phyloP scores from a whole-genome alignment of 768 basidiomycete species.

The Mycena latifolia region DNA sequence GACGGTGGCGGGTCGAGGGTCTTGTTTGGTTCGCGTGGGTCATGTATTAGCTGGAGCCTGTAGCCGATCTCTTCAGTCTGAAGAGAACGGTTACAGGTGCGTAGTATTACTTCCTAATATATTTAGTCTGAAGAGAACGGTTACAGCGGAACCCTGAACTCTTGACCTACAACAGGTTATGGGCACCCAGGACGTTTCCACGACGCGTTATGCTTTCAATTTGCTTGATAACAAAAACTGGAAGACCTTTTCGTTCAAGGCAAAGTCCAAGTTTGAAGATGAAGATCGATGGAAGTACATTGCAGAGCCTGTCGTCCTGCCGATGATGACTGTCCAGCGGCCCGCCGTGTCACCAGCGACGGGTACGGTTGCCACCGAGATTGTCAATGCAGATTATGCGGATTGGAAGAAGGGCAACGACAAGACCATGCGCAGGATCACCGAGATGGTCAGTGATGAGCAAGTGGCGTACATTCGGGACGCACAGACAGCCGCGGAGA shows the following conservation, averaged over 20 bases:
- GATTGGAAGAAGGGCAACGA: conserved; percentile 10
- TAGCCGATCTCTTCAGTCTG: background rate
- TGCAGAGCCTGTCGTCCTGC: background rate
- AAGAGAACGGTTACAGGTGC: too few species aligned
- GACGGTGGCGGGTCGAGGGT: too few species aligned
- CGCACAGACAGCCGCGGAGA: conserved; percentile 4
- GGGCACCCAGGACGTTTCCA: conserved; percentile 3
- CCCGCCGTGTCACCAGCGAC: background rate
- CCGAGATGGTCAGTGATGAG: conserved; percentile 14
- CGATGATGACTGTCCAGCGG: background rate
- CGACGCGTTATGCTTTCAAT: too few species aligned
- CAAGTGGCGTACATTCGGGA: conserved; percentile 11
- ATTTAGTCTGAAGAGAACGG: conserved; percentile 2
- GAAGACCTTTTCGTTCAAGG: background rate
- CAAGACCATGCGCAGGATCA: conserved; percentile 9
- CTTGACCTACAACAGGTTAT: conserved; percentile 14
- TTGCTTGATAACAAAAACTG: background rate
- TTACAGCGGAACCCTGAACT: conserved; percentile 6
- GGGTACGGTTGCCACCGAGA: too few species aligned
- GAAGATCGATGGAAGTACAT: conserved; percentile 14
- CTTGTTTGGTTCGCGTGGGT: conserved; percentile 5
- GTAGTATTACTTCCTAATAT: too few species aligned
- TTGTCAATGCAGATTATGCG: conserved; percentile 6
- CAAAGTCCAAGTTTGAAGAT: background rate
- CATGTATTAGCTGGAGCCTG: conserved; percentile 1